Evolutionary conservation across 2,329 filamentous ascomycete species (phyloP).

Genomic region (Chaetomium globosum): DNA sequence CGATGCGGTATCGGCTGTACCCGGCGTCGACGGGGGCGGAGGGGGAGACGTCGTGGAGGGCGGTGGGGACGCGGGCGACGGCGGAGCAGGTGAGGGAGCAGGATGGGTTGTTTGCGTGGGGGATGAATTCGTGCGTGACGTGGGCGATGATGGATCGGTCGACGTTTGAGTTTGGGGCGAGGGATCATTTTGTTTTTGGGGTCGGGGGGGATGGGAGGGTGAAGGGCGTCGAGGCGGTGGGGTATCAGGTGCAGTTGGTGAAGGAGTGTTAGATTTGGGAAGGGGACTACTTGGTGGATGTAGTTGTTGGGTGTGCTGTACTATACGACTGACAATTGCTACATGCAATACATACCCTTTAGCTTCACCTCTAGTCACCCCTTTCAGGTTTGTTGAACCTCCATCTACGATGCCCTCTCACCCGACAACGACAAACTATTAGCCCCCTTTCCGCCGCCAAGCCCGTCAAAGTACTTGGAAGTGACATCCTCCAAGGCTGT

Average conservation of each 20-base stretch:
- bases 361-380: neutral
- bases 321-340: neutral
- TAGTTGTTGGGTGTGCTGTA: neutral
- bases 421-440: constrained; percentile 27
- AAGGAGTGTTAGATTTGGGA: too few species aligned
- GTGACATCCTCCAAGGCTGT: constrained; percentile 36
- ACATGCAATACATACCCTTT: neutral
- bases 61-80: constrained; percentile 38
- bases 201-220: constrained; percentile 18
- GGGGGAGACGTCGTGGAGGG: constrained; percentile 42
- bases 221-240: constrained; percentile 25
- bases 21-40: constrained; percentile 37
- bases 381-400: neutral
- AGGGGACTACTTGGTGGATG: too few species aligned
- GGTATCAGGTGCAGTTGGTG: constrained; percentile 23
- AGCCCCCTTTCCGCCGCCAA: constrained; percentile 24
- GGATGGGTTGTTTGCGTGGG: constrained; percentile 38
- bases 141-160: constrained; percentile 42
- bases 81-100: constrained; percentile 29
- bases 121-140: constrained; percentile 39
- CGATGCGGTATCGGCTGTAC: constrained; percentile 40
- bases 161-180: constrained; percentile 41
- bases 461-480: constrained; percentile 37
- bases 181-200: constrained; percentile 42
- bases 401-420: constrained; percentile 2